These are phyloP conservation scores for Starmerella riodocensis DNA, from an alignment of 805 yeast genomes.

Conservation along the genomic window DNA sequence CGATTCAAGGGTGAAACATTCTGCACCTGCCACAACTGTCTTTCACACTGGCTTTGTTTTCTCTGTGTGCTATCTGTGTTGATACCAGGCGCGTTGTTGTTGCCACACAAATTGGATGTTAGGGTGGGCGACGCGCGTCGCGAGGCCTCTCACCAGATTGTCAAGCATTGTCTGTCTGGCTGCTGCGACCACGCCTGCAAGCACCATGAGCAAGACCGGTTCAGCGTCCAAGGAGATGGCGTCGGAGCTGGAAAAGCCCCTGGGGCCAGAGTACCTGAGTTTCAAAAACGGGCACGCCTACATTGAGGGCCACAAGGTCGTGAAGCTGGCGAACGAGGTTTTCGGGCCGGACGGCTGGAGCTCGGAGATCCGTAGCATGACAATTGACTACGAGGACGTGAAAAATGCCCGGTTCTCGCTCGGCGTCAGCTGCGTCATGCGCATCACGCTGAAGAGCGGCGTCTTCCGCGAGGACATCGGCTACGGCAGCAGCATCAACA, in stretches of 20 bases:
- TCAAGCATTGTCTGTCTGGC: too few relatives aligned
- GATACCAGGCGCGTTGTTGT: too few relatives aligned
- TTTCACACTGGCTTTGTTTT: too few relatives aligned
- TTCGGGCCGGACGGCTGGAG: conserved; percentile 75
- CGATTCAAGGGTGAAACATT: too few relatives aligned
- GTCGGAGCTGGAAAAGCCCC: conserved; percentile 17
- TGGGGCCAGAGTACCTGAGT: conserved; percentile 32
- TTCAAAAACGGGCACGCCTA: conserved; percentile 38
- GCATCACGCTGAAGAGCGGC: conserved; percentile 59
- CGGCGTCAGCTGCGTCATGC: conserved; percentile 33
- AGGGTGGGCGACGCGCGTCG: too few relatives aligned
- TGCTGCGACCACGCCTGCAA: too few relatives aligned
- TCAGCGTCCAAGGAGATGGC: too few relatives aligned
- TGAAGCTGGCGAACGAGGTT: conserved; percentile 57
- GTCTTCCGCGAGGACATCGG: conserved; percentile 60
- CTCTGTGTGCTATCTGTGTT: too few relatives aligned
- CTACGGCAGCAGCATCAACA: conserved; percentile 49
- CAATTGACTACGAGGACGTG: conserved; percentile 39
- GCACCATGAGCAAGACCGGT: too few relatives aligned
- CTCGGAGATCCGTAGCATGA: conserved; percentile 43
- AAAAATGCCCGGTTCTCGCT: conserved; percentile 18
- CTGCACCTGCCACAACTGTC: too few relatives aligned
- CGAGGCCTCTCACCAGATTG: too few relatives aligned
- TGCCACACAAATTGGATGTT: too few relatives aligned
- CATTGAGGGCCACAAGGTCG: conserved; percentile 62